Conservation (phyloP, 1,284 basidiomycete species). For the Veloporphyrellus conicus region DNA sequence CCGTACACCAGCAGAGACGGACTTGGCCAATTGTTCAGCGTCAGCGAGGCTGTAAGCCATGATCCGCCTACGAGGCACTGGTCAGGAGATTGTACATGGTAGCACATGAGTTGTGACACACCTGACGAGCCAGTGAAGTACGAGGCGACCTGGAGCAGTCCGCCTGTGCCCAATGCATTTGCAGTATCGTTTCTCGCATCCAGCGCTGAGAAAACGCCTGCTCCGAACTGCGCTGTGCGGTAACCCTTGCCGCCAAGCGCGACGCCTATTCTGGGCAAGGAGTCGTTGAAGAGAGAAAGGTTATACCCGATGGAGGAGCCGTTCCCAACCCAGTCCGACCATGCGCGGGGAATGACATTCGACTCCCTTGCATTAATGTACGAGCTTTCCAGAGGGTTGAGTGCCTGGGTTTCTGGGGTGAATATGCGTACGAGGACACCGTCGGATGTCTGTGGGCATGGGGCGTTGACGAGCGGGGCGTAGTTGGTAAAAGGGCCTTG, state of each 20-base stretch:
- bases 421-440: slow-evolving; percentile 50
- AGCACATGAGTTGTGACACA: slow-evolving; percentile 20
- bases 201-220: slow-evolving; percentile 53
- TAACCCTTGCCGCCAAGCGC: slow-evolving; percentile 59
- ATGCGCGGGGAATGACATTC: slow-evolving; percentile 44
- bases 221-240: slow-evolving; percentile 57
- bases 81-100: background rate
- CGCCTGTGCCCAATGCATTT: slow-evolving; percentile 56
- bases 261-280: slow-evolving; percentile 52
- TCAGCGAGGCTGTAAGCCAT: slow-evolving; percentile 57
- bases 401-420: slow-evolving; percentile 46
- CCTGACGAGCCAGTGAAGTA: slow-evolving; percentile 64
- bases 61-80: slow-evolving; percentile 48
- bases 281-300: slow-evolving; percentile 37
- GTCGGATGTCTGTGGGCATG: slow-evolving; percentile 47
- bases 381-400: slow-evolving; percentile 46
- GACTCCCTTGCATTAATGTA: slow-evolving; percentile 46
- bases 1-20: slow-evolving; percentile 53
- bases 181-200: slow-evolving; percentile 58
- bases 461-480: slow-evolving; percentile 44
- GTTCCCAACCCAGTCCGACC: slow-evolving; percentile 57
- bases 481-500: slow-evolving; percentile 29
- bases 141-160: slow-evolving; percentile 59
- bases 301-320: slow-evolving; percentile 52
- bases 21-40: slow-evolving; percentile 56